Evolutionary conservation across 2,329 filamentous ascomycete species (phyloP).

Genomic region (Orbilia brochopaga): DNA sequence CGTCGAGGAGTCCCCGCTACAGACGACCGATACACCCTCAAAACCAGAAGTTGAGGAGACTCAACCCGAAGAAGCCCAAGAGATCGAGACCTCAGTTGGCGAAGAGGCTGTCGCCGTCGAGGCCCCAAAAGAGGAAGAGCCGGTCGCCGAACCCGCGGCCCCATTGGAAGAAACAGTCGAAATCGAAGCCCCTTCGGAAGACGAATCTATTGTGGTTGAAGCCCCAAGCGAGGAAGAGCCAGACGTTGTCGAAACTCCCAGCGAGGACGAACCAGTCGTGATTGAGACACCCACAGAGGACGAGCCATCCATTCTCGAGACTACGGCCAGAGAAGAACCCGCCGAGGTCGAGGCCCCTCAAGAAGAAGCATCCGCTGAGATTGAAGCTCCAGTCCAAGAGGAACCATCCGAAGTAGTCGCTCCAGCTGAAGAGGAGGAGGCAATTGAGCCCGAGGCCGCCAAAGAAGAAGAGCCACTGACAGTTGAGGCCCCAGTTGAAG

Average conservation of each 20-base stretch:
- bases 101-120: background rate
- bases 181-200: background rate
- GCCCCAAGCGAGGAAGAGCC: conserved; percentile 2
- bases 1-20: conserved; percentile 2
- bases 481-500: no score
- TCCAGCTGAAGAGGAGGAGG: conserved; percentile 5
- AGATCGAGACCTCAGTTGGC: background rate
- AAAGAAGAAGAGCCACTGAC: no score
- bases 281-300: background rate
- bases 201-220: background rate
- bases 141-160: background rate
- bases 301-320: background rate
- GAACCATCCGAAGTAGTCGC: conserved; percentile 11
- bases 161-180: background rate
- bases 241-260: background rate
- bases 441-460: background rate
- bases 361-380: background rate
- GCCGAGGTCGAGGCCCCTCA: conserved; percentile 13
- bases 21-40: conserved; percentile 7
- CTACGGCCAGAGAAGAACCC: background rate
- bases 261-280: background rate
- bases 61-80: background rate
- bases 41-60: conserved; percentile 12
- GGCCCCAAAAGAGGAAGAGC: conserved; percentile 5
- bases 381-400: no score